Conservation (phyloP, 2,329 filamentous ascomycete species). For the Neofusicoccum umdonicola region DNA sequence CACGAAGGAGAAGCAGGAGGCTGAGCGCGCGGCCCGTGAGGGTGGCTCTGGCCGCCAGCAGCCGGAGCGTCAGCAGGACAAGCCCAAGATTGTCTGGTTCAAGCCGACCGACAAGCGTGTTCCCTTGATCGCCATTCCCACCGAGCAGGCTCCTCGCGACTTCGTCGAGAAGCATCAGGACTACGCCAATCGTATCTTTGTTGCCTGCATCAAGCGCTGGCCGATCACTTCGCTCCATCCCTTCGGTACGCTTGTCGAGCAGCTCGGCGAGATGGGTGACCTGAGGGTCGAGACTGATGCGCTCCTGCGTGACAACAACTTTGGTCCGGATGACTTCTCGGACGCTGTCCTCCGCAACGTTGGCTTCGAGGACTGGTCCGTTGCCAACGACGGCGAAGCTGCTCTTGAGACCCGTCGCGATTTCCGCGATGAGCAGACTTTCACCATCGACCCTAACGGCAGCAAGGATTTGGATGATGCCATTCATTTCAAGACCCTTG, state of each 20-base stretch:
- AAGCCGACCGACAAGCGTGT: conserved; percentile 99
- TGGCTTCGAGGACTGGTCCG: conserved; percentile 85
- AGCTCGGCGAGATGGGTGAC: conserved; percentile 95
- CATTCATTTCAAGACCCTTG: conserved; percentile 81
- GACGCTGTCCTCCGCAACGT: conserved; percentile 94
- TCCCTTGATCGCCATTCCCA: conserved; percentile 94
- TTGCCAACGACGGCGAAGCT: conserved; percentile 77
- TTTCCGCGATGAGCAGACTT: conserved; percentile 82
- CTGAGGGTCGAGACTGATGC: conserved; percentile 97
- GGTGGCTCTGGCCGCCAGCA: conserved; percentile 70
- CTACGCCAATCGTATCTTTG: conserved; percentile 96
- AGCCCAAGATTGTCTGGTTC: conserved; percentile 99
- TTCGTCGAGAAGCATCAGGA: conserved; percentile 99
- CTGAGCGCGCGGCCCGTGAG: conserved; percentile 87
- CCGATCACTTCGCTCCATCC: conserved; percentile 99
- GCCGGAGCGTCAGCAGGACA: conserved; percentile 84
- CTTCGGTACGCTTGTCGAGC: conserved; percentile 95
- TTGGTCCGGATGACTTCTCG: conserved; percentile 94
- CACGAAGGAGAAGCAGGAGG: conserved; percentile 99
- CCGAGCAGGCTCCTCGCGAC: conserved; percentile 93
- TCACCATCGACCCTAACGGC: conserved; percentile 89
- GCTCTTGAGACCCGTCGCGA: conserved; percentile 75
- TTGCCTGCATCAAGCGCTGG: conserved; percentile 99
- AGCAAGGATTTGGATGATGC: conserved; percentile 88
- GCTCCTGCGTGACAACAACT: conserved; percentile 96